phyloP scores from a whole-genome alignment of 106 monocot genomes.

The Gastrodia elata region DNA sequence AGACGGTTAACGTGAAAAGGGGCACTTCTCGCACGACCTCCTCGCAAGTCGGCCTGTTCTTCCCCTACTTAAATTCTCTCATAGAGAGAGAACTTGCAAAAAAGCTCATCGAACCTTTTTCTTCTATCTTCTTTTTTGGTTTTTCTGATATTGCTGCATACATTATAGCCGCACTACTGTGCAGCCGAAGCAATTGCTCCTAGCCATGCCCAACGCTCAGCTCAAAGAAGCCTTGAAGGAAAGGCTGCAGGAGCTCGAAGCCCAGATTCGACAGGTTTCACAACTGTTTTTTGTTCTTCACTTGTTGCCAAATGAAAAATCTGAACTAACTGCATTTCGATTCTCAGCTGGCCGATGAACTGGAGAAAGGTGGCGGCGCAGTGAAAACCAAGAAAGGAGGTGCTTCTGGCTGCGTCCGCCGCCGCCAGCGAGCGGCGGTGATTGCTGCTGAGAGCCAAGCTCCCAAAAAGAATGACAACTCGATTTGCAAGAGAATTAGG shows the following conservation, averaged over 20 bases:
- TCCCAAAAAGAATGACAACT: conserved; percentile 8
- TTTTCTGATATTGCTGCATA: background rate
- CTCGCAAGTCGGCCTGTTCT: too few relatives aligned
- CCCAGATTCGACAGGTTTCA: conserved; percentile 42
- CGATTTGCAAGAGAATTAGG: background rate
- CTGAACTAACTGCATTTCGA: background rate
- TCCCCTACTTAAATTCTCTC: too few relatives aligned
- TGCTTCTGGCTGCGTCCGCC: background rate
- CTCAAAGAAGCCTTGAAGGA: conserved; percentile 45
- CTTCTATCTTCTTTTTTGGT: too few relatives aligned
- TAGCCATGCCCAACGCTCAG: conserved; percentile 27
- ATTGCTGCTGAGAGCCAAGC: background rate
- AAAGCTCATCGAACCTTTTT: too few relatives aligned
- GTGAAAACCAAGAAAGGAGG: conserved; percentile 9
- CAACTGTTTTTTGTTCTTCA: too few relatives aligned
- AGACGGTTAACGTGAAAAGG: too few relatives aligned
- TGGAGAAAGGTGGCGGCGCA: conserved; percentile 11
- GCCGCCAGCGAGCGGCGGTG: background rate
- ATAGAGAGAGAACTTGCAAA: too few relatives aligned
- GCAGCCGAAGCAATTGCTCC: conserved; percentile 6
- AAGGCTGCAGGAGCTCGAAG: conserved; percentile 53
- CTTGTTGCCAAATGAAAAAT: too few relatives aligned
- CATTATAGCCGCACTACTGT: conserved; percentile 13
- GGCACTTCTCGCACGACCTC: too few relatives aligned
- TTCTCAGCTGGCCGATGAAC: conserved; percentile 16